Evolutionary conservation across 2,329 filamentous ascomycete species (phyloP), one percentile per base, ranked within the genome.

Genomic region (Leptographium flavum): DNA sequence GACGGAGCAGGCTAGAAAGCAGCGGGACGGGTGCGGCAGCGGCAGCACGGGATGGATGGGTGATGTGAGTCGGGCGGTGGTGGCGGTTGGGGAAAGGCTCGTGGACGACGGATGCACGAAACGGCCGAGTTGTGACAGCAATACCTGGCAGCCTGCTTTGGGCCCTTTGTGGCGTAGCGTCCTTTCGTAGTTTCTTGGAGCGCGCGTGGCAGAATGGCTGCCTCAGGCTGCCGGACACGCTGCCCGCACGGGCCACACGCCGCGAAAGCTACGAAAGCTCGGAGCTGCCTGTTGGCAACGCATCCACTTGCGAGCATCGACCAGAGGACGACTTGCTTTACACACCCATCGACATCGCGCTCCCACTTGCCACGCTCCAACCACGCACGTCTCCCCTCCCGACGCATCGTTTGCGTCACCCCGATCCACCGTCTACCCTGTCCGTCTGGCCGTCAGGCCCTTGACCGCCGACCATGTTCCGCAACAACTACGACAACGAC

Each of bases 401-500:
- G 10, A 27, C 25, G 25, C 25, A 5, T 28, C 27, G 27, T 9
- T 11, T 28, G 27, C 27, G 27, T 28, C 21, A 13, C 13, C 37
- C 15, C 37, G 35, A 19, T 21, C n/a, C 27, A 3, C 6, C 25
- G 13, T 14, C 27, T 10, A 21, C 35, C 17, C 13, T 13, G 23
- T 17, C 22, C 19, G 22, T 25, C n/a, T 17, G 15, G 17, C 30
- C 2, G 22, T 40, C 38, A 27, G 30, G 14, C 31, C 33, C 11
- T 4, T n/a, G 17, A 41, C 28, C 17, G 21, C 28, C 30, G 74
- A 80, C 60, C 60, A 96, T 98, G 92, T 98, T 98, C 72, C 79
- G 92, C 69, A 98, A 98, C 76, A 96, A 96, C 70, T 98, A 98
- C 76, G 92, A 98, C 73, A 98, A 98, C 79, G 92, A 98, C 69